Percentiles rank a stretch among this genome's conserved stretches.
Conservation (phyloP, 164 flowering plant species). For the Vitis labrusca region DNA sequence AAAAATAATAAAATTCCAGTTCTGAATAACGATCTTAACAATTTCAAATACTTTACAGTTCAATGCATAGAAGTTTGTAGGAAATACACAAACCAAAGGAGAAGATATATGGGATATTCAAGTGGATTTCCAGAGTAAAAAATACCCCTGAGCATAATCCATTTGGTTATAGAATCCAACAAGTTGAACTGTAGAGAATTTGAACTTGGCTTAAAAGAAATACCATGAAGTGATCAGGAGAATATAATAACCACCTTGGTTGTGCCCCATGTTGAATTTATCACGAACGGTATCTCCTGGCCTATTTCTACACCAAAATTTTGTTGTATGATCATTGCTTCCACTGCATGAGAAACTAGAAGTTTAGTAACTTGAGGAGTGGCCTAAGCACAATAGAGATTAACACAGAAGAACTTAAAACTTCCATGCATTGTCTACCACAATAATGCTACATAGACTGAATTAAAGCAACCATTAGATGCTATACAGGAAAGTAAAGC, state of each 20-base stretch:
- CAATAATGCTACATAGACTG: too few relatives aligned
- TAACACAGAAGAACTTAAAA: too few relatives aligned
- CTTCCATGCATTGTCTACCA: too few relatives aligned
- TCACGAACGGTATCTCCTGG: constrained; percentile 94
- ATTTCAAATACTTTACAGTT: not conserved
- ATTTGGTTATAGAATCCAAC: too few relatives aligned
- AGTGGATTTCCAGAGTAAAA: too few relatives aligned
- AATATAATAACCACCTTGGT: constrained; percentile 53
- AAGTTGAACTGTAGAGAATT: not conserved
- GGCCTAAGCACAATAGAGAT: not conserved
- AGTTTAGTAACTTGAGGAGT: not conserved
- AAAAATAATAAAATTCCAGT: not conserved
- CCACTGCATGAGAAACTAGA: constrained; percentile 67
- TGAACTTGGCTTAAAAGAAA: too few relatives aligned
- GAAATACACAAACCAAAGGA: not conserved
- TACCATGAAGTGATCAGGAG: too few relatives aligned
- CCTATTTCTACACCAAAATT: constrained; percentile 99
- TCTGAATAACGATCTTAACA: not conserved
- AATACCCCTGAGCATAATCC: too few relatives aligned
- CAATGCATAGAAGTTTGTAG: too few relatives aligned
- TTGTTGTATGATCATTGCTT: constrained; percentile 92
- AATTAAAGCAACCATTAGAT: too few relatives aligned
- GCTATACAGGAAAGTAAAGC: too few relatives aligned
- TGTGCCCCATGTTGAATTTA: constrained; percentile 61
- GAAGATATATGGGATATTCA: not conserved